phyloP scores from a whole-genome alignment of 2,329 filamentous ascomycete genomes.

The Alternaria tenuissima region DNA sequence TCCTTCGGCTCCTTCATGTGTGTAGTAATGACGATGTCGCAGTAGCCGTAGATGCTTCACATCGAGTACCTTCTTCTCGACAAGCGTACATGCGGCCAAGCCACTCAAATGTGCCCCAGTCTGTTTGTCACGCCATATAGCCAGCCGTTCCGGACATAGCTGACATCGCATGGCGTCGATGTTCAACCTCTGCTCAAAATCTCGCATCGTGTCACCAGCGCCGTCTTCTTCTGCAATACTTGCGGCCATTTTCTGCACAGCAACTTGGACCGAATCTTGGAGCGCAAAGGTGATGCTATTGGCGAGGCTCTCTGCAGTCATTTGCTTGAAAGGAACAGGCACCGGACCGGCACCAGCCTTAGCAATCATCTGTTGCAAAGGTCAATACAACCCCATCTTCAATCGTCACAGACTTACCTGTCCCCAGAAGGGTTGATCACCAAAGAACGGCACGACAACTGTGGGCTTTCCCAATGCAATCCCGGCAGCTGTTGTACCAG shows the following conservation, averaged over 20 bases:
- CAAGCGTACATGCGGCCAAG: slow-evolving; percentile 21
- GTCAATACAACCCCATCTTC: neutral
- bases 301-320: slow-evolving; percentile 57
- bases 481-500: slow-evolving; percentile 66
- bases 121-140: slow-evolving; percentile 29
- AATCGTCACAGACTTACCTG: neutral
- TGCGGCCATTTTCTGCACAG: slow-evolving; percentile 28
- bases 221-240: slow-evolving; percentile 30
- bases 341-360: slow-evolving; percentile 59
- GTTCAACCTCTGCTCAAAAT: slow-evolving; percentile 20
- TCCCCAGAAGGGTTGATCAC: slow-evolving; percentile 67
- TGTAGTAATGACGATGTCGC: slow-evolving; percentile 31
- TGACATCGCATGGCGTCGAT: slow-evolving; percentile 31
- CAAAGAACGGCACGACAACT: slow-evolving; percentile 65
- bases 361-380: slow-evolving; percentile 55
- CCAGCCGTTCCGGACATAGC: slow-evolving; percentile 28
- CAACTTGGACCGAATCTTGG: slow-evolving; percentile 43
- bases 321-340: slow-evolving; percentile 57
- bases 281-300: slow-evolving; percentile 58
- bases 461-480: slow-evolving; percentile 62
- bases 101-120: slow-evolving; percentile 30
- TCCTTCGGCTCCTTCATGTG: slow-evolving; percentile 30
- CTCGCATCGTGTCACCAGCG: slow-evolving; percentile 16
- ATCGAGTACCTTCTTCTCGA: slow-evolving; percentile 12
- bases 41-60: slow-evolving; percentile 24